Evolutionary conservation across 352 stramenopile genomes (phyloP).

Genomic region (Phytopythium cucurbitacearum): DNA sequence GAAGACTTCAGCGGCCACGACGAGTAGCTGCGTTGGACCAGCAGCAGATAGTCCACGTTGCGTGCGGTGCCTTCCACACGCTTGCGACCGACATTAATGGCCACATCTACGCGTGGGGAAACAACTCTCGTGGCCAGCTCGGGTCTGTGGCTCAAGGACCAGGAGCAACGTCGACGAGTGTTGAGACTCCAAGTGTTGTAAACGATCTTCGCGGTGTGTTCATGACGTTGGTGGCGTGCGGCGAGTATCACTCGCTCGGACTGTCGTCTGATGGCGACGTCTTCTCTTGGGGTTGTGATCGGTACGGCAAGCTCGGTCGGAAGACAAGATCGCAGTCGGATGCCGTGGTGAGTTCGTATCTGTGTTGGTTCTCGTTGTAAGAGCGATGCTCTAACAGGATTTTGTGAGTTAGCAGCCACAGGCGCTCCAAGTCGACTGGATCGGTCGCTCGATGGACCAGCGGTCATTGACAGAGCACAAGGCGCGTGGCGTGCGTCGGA

Average conservation of each 20-base stretch:
- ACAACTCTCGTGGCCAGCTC: conserved; percentile 46
- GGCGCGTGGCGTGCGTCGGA: conserved; percentile 35
- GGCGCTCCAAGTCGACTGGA: conserved; percentile 33
- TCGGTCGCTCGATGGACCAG: conserved; percentile 28
- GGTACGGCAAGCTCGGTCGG: conserved; percentile 58
- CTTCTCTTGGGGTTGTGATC: conserved; percentile 74
- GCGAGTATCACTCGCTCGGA: conserved; percentile 69
- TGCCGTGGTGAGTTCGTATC: conserved; percentile 25
- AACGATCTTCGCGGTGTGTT: conserved; percentile 48
- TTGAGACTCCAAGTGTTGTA: conserved; percentile 34
- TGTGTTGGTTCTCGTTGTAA: not conserved
- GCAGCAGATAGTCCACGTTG: conserved; percentile 43
- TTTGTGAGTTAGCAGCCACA: conserved; percentile 33
- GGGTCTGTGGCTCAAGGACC: conserved; percentile 26
- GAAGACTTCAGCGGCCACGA: conserved; percentile 33
- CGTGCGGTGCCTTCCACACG: conserved; percentile 68
- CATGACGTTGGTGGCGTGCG: conserved; percentile 56
- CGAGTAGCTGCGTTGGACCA: conserved; percentile 26
- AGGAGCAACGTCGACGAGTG: conserved; percentile 9
- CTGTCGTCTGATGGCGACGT: conserved; percentile 54
- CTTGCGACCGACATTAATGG: conserved; percentile 68
- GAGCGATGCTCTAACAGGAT: no score
- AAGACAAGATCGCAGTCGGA: conserved; percentile 29
- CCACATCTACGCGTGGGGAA: conserved; percentile 72
- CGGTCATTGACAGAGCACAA: conserved; percentile 13